Conservation (phyloP, 345 rosid species). For the Sisymbrium irio region DNA sequence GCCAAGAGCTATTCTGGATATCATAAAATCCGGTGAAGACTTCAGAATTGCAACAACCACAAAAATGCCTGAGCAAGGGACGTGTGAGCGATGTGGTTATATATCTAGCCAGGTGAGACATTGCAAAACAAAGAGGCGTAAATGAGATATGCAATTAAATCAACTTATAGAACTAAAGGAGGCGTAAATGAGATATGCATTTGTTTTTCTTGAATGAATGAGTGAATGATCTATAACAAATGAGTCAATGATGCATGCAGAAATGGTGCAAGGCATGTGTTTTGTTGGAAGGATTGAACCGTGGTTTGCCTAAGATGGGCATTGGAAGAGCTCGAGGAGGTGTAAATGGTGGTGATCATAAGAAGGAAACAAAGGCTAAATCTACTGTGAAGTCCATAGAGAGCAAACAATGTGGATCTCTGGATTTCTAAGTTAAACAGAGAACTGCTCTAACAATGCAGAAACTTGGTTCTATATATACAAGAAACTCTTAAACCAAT, state of each 20-base stretch:
- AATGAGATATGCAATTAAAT: too few relatives aligned
- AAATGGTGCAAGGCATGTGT: constrained; percentile 98
- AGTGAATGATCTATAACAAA: not conserved
- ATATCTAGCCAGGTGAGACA: constrained; percentile 85
- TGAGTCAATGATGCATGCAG: constrained; percentile 32
- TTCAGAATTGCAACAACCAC: constrained; percentile 77
- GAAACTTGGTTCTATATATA: constrained; percentile 3
- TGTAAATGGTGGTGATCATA: constrained; percentile 33
- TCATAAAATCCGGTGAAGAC: constrained; percentile 76
- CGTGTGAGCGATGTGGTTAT: constrained; percentile 88
- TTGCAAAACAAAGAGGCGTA: not conserved
- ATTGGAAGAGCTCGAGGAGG: constrained; percentile 61
- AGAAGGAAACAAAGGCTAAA: constrained; percentile 34
- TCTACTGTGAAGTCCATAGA: constrained; percentile 44
- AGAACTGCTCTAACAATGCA: too few relatives aligned
- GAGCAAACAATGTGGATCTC: constrained; percentile 78
- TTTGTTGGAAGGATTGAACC: constrained; percentile 82
- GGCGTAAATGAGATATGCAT: not conserved
- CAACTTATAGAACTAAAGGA: too few relatives aligned
- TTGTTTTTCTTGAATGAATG: not conserved
- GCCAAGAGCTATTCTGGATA: constrained; percentile 88
- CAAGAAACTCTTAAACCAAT: not conserved
- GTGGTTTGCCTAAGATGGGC: constrained; percentile 86
- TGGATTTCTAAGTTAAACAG: constrained; percentile 43
- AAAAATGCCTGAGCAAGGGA: constrained; percentile 97